phyloP scores from a whole-genome alignment of 1,284 basidiomycete genomes.

The Ganoderma sp. region DNA sequence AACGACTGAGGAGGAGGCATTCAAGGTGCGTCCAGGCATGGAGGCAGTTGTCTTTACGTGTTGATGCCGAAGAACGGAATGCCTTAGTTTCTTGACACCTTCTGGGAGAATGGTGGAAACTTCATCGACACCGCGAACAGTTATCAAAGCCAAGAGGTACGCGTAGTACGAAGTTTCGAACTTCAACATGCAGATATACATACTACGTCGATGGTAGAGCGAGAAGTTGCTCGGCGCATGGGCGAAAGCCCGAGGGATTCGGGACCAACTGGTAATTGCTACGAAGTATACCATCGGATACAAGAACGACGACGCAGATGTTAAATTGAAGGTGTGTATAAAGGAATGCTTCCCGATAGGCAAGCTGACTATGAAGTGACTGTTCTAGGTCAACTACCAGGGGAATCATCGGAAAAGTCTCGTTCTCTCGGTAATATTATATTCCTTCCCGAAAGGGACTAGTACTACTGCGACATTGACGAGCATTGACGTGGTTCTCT shows the following conservation, averaged over 20 bases:
- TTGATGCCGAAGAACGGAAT: background rate
- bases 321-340: slow-evolving; percentile 4
- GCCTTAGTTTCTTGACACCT: slow-evolving; percentile 42
- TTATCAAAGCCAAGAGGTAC: slow-evolving; percentile 40
- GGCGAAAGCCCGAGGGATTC: slow-evolving; percentile 43
- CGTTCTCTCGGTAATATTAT: slow-evolving; percentile 16
- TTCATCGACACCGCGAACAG: slow-evolving; percentile 43
- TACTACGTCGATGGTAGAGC: slow-evolving; percentile 13
- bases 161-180: background rate
- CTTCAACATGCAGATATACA: background rate
- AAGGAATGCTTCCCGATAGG: background rate
- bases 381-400: slow-evolving; percentile 26
- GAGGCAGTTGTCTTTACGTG: background rate
- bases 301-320: slow-evolving; percentile 12
- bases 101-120: slow-evolving; percentile 41
- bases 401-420: slow-evolving; percentile 28
- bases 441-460: background rate
- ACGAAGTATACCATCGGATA: slow-evolving; percentile 41
- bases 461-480: background rate
- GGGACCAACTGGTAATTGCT: slow-evolving; percentile 52
- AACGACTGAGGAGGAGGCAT: slow-evolving; percentile 13
- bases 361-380: background rate
- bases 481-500: background rate
- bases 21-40: slow-evolving; percentile 13
- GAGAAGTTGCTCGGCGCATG: slow-evolving; percentile 50